Base-by-base conservation (phyloP, 2,329 filamentous ascomycete genomes). In the Calonectria montana region DNA sequence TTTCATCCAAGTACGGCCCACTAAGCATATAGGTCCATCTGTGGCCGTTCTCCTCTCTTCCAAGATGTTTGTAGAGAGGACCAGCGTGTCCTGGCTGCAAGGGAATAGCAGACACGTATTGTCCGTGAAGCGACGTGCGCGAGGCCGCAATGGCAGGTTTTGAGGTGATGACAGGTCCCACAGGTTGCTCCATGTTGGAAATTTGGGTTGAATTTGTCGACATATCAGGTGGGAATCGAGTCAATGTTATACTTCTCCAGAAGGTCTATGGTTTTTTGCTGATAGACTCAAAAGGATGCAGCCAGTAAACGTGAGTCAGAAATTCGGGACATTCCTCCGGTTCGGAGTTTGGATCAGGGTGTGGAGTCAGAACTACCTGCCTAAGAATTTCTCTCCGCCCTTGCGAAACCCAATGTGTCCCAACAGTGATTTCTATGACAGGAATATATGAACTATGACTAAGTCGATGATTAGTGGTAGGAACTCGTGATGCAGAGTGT, bases 21-120 rank as follows among this genome's bases (percentile, higher is more conserved):
- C 70, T 69, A 16, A 81, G 70, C 75, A 85, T 77, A 29, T 84
- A 84, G 0, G 81, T 82, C 83, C 83, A 85, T 1, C 76, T 77
- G 35, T 77, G 71, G 0, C 72, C 75, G 4, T 84, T 83, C 12
- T 79, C 75, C 0, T 74, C 70, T 4, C 82, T 78, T 1, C 81
- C 82, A 3, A 85, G 77, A 50, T 84, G 78, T 41, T 76, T 76
- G 76, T 77, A 84, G 5, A 81, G 76, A 2, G 76, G 59, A 4
- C 76, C 43, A 0, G 81, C 78, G 27, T 85, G 82, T 16, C 72
- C 71, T 0, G 72, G 57, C 2, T 73, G 39, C 1, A 84, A 68
- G 0, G 80, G 81, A 3, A 82, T 75, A 13, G 84, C 75, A 0
- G 81, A 77, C 1, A 81, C 82, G 66, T 81, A 80, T 1, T 67